These are phyloP conservation scores for Monilinia polystroma DNA, from an alignment of 2,329 filamentous ascomycete species.

Conservation along the genomic window DNA sequence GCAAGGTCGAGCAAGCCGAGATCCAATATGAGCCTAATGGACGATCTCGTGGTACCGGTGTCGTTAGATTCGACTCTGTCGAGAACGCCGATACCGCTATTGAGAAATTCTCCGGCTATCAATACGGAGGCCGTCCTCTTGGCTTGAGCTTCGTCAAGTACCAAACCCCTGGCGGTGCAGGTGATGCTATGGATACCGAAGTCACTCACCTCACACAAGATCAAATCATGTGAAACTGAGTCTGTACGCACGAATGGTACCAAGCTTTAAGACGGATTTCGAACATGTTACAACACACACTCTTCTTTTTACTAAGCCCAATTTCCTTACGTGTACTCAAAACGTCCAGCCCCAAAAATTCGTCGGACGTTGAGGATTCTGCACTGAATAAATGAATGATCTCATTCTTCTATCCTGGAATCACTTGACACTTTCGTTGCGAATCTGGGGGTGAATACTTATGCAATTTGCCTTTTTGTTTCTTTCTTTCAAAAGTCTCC, in stretches of 20 bases:
- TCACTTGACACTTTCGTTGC: slow-evolving; percentile 14
- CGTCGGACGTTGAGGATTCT: slow-evolving; percentile 9
- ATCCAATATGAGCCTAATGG: slow-evolving; percentile 98
- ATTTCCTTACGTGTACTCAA: slow-evolving; percentile 23
- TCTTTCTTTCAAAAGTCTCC: slow-evolving; percentile 25
- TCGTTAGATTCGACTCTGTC: slow-evolving; percentile 85
- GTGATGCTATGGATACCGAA: slow-evolving; percentile 75
- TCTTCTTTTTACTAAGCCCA: slow-evolving; percentile 12
- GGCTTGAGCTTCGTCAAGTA: slow-evolving; percentile 95
- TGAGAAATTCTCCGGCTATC: slow-evolving; percentile 95
- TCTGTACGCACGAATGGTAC: slow-evolving; percentile 6
- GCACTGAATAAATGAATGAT: not conserved
- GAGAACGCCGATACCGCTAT: slow-evolving; percentile 92
- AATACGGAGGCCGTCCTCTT: slow-evolving; percentile 92
- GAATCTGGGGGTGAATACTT: slow-evolving; percentile 15
- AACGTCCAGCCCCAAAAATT: slow-evolving; percentile 8
- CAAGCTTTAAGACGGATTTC: slow-evolving; percentile 1
- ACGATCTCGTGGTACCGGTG: slow-evolving; percentile 89
- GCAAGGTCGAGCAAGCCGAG: slow-evolving; percentile 97
- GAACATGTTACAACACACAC: slow-evolving; percentile 19
- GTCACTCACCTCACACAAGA: slow-evolving; percentile 85
- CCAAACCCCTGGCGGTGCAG: slow-evolving; percentile 59
- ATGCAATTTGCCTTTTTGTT: slow-evolving; percentile 17
- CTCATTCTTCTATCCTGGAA: not conserved
- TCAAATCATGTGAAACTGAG: slow-evolving; percentile 80